Conservation (phyloP, 2,329 filamentous ascomycete genomes). For the Chaetoscypha palmicola region DNA sequence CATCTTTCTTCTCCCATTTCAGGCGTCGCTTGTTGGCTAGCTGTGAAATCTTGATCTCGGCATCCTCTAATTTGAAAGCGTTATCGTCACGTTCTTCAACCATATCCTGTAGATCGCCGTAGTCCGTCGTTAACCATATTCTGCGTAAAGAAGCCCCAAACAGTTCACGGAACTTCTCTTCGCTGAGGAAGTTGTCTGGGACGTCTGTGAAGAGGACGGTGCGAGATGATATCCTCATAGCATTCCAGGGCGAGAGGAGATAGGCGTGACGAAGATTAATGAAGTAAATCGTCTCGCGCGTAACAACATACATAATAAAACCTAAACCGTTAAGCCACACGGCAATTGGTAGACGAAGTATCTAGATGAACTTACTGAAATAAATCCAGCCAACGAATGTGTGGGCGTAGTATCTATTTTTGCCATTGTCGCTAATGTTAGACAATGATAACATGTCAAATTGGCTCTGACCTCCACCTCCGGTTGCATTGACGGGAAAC, state of each 20-base stretch:
- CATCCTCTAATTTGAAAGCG: conserved; percentile 75
- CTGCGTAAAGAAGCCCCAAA: conserved; percentile 76
- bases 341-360: too few species aligned
- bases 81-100: conserved; percentile 75
- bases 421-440: conserved; percentile 55
- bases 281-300: conserved; percentile 82
- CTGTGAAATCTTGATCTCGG: conserved; percentile 79
- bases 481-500: conserved; percentile 79
- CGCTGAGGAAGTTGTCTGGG: conserved; percentile 69
- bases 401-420: conserved; percentile 71
- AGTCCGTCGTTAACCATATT: conserved; percentile 76
- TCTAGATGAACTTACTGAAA: conserved; percentile 44
- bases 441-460: conserved; percentile 75
- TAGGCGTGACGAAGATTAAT: conserved; percentile 90
- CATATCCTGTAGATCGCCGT: conserved; percentile 67
- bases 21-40: conserved; percentile 65
- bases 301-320: conserved; percentile 83
- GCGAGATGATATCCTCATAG: conserved; percentile 76
- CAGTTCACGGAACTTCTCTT: conserved; percentile 66
- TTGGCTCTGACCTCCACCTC: conserved; percentile 55
- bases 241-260: conserved; percentile 74
- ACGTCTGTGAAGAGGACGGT: conserved; percentile 86
- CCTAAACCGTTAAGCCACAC: too few species aligned
- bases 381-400: conserved; percentile 74
- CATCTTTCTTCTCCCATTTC: conserved; percentile 41